Percentiles rank a stretch among this genome's conserved stretches.
These are phyloP conservation scores for Candida takata DNA, from an alignment of 805 yeast genomes.

Conservation along the genomic window DNA sequence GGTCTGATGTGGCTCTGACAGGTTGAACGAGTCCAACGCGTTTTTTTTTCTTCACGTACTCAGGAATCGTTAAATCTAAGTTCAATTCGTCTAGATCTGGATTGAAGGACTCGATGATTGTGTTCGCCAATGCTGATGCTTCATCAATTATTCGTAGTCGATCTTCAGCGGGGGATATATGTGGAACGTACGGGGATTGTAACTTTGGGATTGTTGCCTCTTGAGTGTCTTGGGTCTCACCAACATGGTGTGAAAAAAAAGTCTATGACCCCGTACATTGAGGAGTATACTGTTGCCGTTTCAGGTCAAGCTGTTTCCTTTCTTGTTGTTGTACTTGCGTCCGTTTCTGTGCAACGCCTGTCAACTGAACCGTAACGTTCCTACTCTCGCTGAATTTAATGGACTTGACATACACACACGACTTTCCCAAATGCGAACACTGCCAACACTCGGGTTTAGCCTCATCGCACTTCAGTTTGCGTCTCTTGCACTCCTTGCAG, in stretches of 20 bases:
- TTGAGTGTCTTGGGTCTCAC: no score
- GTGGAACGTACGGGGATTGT: constrained; percentile 1
- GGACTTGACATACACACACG: constrained; percentile 30
- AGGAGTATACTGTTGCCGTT: no score
- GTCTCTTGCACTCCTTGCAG: constrained; percentile 37
- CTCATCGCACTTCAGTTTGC: constrained; percentile 31
- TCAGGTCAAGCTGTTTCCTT: no score
- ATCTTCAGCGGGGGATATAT: constrained; percentile 13
- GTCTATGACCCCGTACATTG: no score
- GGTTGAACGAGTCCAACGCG: constrained; percentile 16
- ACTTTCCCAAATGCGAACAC: constrained; percentile 30
- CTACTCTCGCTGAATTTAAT: constrained; percentile 18
- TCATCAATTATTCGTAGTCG: constrained; percentile 15
- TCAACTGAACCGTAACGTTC: constrained; percentile 4
- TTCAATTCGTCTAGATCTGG: constrained; percentile 16
- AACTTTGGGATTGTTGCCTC: no score
- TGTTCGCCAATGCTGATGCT: constrained; percentile 19
- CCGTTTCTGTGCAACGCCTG: no score
- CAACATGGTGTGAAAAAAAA: no score
- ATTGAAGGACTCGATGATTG: constrained; percentile 17
- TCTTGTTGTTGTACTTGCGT: no score
- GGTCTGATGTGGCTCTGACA: constrained; percentile 18
- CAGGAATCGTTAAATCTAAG: constrained; percentile 12
- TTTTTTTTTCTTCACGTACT: constrained; percentile 16
- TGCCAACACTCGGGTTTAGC: constrained; percentile 31